These are phyloP conservation scores for Novymonas esmeraldas DNA, from an alignment of 208 protist species.

Conservation along the genomic window DNA sequence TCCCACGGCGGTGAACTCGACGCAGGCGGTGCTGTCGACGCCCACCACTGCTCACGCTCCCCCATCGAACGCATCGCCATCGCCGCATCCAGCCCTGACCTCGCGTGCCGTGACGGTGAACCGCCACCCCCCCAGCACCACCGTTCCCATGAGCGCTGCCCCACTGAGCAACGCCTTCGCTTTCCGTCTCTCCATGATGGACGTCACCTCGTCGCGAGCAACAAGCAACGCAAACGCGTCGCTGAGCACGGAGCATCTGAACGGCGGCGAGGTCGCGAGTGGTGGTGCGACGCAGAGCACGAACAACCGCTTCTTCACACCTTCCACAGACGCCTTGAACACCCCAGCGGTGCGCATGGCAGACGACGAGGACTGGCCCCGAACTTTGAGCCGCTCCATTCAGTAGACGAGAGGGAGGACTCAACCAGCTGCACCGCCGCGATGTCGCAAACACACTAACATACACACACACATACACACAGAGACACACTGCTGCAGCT, in stretches of 20 bases:
- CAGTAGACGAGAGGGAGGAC: slow-evolving; percentile 1
- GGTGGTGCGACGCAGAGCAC: slow-evolving; percentile 2
- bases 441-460: no score
- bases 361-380: slow-evolving; percentile 30
- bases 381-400: slow-evolving; percentile 14
- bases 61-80: slow-evolving; percentile 4
- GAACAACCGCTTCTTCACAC: slow-evolving; percentile 23
- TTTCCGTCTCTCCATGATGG: slow-evolving; percentile 11
- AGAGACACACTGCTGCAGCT: no score
- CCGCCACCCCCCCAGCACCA: slow-evolving; percentile 2
- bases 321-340: slow-evolving; percentile 27
- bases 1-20: not conserved
- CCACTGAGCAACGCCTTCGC: slow-evolving; percentile 6
- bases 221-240: slow-evolving; percentile 25
- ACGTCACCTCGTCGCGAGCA: slow-evolving; percentile 13
- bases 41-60: slow-evolving; percentile 10
- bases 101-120: slow-evolving; percentile 3
- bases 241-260: slow-evolving; percentile 26
- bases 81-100: slow-evolving; percentile 12
- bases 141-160: not conserved
- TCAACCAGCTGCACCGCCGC: not conserved
- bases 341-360: slow-evolving; percentile 21
- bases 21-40: slow-evolving; percentile 1
- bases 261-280: slow-evolving; percentile 8
- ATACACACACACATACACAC: not conserved